Evolutionary conservation across 1,284 basidiomycete species (phyloP).

Genomic region (Rhodotorula sp.): DNA sequence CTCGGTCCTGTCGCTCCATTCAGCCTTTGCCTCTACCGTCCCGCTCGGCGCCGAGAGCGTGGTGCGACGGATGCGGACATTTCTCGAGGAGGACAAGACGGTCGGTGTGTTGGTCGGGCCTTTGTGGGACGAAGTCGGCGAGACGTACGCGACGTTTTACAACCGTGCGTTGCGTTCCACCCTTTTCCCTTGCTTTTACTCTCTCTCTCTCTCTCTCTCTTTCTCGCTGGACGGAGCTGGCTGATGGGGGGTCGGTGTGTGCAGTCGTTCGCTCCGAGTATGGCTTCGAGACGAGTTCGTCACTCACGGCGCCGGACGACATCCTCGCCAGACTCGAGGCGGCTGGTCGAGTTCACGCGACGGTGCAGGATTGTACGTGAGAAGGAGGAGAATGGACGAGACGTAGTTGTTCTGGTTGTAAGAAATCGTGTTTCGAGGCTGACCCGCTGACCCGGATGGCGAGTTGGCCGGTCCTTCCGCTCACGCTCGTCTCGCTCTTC

Average conservation of each 20-base stretch:
- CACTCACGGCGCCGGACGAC: slow-evolving; percentile 49
- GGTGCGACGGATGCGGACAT: slow-evolving; percentile 55
- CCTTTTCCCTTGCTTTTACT: not conserved
- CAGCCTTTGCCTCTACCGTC: slow-evolving; percentile 29
- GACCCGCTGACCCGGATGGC: too few relatives aligned
- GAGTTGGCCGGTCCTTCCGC: too few relatives aligned
- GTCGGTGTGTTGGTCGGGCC: slow-evolving; percentile 73
- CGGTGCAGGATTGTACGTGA: not conserved
- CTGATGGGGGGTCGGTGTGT: not conserved
- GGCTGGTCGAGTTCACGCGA: not conserved
- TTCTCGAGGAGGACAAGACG: slow-evolving; percentile 72
- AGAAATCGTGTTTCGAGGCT: too few relatives aligned
- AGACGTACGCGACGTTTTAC: slow-evolving; percentile 69
- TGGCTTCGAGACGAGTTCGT: slow-evolving; percentile 51
- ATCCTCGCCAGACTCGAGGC: slow-evolving; percentile 40
- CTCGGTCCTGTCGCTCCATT: slow-evolving; percentile 45
- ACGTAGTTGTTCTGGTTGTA: too few relatives aligned
- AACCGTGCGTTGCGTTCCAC: slow-evolving; percentile 46
- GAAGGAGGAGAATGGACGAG: too few relatives aligned
- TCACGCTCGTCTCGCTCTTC: too few relatives aligned
- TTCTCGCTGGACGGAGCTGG: not conserved
- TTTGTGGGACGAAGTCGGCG: slow-evolving; percentile 66
- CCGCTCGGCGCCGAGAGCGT: slow-evolving; percentile 18
- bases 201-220: not conserved
- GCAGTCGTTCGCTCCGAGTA: slow-evolving; percentile 53